These are phyloP conservation scores for Schrenkiella parvula DNA, from an alignment of 345 rosid species.

Conservation along the genomic window DNA sequence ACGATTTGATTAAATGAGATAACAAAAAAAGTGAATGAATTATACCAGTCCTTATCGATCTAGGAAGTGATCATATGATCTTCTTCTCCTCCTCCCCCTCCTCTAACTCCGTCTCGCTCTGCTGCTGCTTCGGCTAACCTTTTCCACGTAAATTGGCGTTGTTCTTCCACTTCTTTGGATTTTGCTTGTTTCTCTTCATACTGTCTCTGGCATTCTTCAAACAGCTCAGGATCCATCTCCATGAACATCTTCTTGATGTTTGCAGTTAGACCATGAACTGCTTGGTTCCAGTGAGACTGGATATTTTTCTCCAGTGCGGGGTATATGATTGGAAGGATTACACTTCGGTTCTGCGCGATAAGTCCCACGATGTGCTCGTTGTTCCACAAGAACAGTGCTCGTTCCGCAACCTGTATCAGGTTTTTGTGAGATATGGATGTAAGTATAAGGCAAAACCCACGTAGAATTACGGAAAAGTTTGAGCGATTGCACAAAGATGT, in stretches of 20 bases:
- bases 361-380: constrained; percentile 80
- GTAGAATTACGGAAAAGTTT: neutral
- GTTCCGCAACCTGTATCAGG: constrained; percentile 64
- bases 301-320: constrained; percentile 70
- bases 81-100: constrained; percentile 19
- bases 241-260: constrained; percentile 74
- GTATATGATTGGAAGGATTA: constrained; percentile 74
- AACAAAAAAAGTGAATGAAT: constrained; percentile 12
- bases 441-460: neutral
- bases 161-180: constrained; percentile 45
- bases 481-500: neutral
- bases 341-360: constrained; percentile 66
- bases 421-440: neutral
- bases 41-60: constrained; percentile 9
- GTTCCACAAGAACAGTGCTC: constrained; percentile 86
- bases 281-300: constrained; percentile 77
- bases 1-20: constrained; percentile 9
- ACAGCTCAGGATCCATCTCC: constrained; percentile 66
- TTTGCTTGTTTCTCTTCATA: constrained; percentile 51
- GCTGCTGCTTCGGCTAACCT: constrained; percentile 70
- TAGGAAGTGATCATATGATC: constrained; percentile 31
- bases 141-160: constrained; percentile 62
- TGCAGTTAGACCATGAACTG: constrained; percentile 70
- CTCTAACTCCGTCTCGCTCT: neutral
- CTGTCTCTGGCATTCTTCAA: constrained; percentile 61